These are phyloP conservation scores for Colletotrichum siamense DNA, from an alignment of 2,329 filamentous ascomycete genomes.

Conservation along the genomic window DNA sequence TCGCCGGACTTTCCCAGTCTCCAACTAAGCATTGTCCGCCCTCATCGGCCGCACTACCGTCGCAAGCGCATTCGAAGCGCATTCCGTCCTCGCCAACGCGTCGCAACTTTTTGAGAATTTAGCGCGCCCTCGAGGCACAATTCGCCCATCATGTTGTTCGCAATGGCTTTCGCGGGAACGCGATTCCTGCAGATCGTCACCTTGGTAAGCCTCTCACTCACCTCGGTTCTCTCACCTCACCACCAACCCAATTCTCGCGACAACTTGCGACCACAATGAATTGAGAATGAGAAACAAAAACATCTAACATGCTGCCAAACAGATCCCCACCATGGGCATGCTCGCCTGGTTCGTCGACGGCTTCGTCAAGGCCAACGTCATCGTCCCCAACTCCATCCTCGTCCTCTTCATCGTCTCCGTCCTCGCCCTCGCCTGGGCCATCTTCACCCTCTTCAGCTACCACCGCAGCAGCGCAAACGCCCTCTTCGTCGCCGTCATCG, in stretches of 20 bases:
- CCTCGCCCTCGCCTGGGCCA: slow-evolving; percentile 66
- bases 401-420: slow-evolving; percentile 72
- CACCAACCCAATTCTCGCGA: background rate
- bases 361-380: slow-evolving; percentile 59
- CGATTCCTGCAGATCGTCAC: slow-evolving; percentile 68
- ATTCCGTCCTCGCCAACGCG: background rate
- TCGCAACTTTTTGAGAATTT: background rate
- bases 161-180: slow-evolving; percentile 67
- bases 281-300: background rate
- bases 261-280: background rate
- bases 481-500: slow-evolving; percentile 65
- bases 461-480: slow-evolving; percentile 66
- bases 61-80: slow-evolving; percentile 1
- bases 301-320: background rate
- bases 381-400: slow-evolving; percentile 68
- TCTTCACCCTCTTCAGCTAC: slow-evolving; percentile 71
- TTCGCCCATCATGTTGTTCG: slow-evolving; percentile 61
- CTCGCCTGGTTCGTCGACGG: slow-evolving; percentile 70
- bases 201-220: slow-evolving; percentile 51
- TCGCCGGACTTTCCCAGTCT: background rate
- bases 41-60: background rate
- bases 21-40: background rate
- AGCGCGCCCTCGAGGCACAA: background rate
- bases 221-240: background rate
- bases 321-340: slow-evolving; percentile 73